A percentile compares a stretch with the other conserved stretches of the same genome.
phyloP scores from a whole-genome alignment of 2,329 filamentous ascomycete genomes.

The Colletotrichum camelliae region DNA sequence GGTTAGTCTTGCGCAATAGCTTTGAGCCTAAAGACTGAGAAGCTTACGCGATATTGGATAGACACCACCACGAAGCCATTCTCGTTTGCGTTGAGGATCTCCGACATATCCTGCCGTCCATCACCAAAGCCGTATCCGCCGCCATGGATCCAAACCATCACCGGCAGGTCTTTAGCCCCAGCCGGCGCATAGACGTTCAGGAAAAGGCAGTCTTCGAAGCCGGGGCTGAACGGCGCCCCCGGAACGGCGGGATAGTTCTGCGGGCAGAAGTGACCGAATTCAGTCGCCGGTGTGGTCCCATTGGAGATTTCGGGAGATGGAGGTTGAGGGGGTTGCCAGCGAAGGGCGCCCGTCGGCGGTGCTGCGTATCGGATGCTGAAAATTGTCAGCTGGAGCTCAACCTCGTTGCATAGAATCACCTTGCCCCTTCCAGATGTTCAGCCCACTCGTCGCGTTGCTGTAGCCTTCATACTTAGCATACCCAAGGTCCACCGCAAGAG shows the following conservation, averaged over 20 bases:
- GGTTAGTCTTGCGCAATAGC: not conserved
- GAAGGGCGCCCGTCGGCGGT: slow-evolving; percentile 45
- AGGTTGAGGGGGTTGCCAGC: slow-evolving; percentile 47
- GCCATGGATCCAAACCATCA: slow-evolving; percentile 53
- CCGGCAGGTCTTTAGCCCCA: slow-evolving; percentile 42
- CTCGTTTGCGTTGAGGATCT: slow-evolving; percentile 29
- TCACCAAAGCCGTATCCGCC: slow-evolving; percentile 40
- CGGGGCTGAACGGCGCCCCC: slow-evolving; percentile 24
- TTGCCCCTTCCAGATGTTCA: slow-evolving; percentile 53
- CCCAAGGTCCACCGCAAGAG: slow-evolving; percentile 42
- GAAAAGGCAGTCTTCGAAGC: slow-evolving; percentile 50
- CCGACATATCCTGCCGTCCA: slow-evolving; percentile 25
- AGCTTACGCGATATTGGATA: slow-evolving; percentile 43
- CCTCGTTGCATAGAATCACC: not conserved
- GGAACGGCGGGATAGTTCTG: slow-evolving; percentile 32
- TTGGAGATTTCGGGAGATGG: slow-evolving; percentile 27
- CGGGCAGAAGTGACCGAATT: slow-evolving; percentile 37
- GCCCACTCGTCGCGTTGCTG: slow-evolving; percentile 35
- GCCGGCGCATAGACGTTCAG: slow-evolving; percentile 50
- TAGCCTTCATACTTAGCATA: slow-evolving; percentile 51
- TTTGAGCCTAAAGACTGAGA: too few relatives aligned
- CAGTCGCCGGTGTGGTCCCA: slow-evolving; percentile 32
- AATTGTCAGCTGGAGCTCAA: fast-evolving
- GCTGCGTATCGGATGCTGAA: slow-evolving; percentile 50
- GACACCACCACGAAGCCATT: slow-evolving; percentile 42